Evolutionary conservation across 192 early-diverging fungal genomes (phyloP), one percentile per base, ranked within the genome.

Genomic region (Thoreauomyces humboldtii): DNA sequence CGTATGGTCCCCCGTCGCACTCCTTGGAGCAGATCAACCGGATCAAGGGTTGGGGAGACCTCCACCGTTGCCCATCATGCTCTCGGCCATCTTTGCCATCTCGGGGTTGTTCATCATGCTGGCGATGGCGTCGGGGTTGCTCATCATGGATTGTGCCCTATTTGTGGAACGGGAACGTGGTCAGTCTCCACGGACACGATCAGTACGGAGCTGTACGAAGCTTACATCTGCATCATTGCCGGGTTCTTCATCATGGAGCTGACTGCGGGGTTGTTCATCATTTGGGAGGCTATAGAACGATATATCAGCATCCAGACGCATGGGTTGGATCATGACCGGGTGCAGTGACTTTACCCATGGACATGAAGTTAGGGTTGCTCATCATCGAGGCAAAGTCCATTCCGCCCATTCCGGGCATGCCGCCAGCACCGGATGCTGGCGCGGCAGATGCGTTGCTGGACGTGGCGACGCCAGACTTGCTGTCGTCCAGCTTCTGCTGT

Each of bases 361-460:
- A 81, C 94, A 97, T 97, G 59, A 99, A 78, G 25, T 87, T 88
- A 19, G 96, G 96, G 84, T 99, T 95, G 73, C 72, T 92, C 87
- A 96, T 78, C 78, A 97, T 79, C 46, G 88, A 78, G 12, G 77
- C 86, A 58, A 92, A 73, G 70, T 94, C 92, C 76, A 91, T 79
- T 41, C 88, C 88, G 3, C 63, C 72, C 3, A 60, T 38, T 31
- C 53, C 59, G 7, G 36, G 54, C 47, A 59, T 35, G 2, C 86
- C 90, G 55, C 80, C 83, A 70, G 81, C 83, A 17, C 77, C 81
- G 2, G 65, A 9, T 14, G 34, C 47, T 38, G 62, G 37, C 2
- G 41, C 50, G 17, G 4, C 29, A 21, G 69, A 47, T 36, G 27
- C 35, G 4, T 61, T 43, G 11, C 52, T 43, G 33, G 59, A 34